Evolutionary conservation across 495 filamentous ascomycete species (phyloP), one percentile per base, ranked within the genome.

Genomic region (Hypoxylon trugodes): DNA sequence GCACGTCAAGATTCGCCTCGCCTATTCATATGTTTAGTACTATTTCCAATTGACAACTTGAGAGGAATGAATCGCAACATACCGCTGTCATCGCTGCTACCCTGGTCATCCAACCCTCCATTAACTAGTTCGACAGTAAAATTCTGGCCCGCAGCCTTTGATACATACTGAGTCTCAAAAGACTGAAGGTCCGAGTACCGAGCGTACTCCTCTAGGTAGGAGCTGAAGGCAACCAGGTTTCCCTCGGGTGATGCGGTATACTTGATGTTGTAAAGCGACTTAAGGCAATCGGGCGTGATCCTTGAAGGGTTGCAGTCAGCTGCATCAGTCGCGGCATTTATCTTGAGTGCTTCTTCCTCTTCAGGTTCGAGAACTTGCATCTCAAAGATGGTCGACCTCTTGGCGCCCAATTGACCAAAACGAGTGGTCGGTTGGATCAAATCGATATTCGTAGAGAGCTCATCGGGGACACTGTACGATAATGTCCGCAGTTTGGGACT

Each of bases 1-100:
- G 86, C 26, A 89, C 75, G 60, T 93, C 90, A 5, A 93, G 81
- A 73, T 91, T 88, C 49, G 89, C 90, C 73, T 93, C 90, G 40
- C 69, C 69, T 71, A 5, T n/a, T 26, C 16, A 49, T 1, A 30
- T 16, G 25, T 51, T 65, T 57, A 65, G 68, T 35, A 45, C 18
- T 6, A 32, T 8, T 28, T 43, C 0, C 0, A 22, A 1, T n/a
- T 38, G 35, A 32, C 0, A 30, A 25, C 22, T 25, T n/a, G 19
- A 1, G 15, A 30, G 0, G n/a, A n/a, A 30, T 9, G 51, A 7
- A 22, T 4, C 13, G 6, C 13, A 2, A 57, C 13, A 78, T 70
- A 55, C 81, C 82, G 45, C 65, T 67, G 24, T 78, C 68, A 5
- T 69, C 70, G 8, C 60, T 71, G 8, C 82, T 77, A 51, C 62